Conservation (phyloP, 2,329 filamentous ascomycete species). For the Neonectria ditissima region DNA sequence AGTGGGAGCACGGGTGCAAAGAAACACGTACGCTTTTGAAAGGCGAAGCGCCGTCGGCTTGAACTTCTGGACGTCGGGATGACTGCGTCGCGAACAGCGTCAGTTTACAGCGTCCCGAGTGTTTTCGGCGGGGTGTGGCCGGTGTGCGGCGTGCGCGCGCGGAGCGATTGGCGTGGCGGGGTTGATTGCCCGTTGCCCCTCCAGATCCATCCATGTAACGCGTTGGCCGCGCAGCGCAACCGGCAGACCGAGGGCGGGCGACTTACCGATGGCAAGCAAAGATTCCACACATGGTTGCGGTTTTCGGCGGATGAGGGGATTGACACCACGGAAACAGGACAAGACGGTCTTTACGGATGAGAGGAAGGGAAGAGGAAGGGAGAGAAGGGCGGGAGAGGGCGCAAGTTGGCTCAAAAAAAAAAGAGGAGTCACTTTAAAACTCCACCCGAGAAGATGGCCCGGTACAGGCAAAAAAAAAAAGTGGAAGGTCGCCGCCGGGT, state of each 20-base stretch:
- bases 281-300: conserved; percentile 89
- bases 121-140: conserved; percentile 47
- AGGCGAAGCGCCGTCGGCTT: conserved; percentile 94
- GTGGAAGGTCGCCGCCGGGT: conserved; percentile 39
- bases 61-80: conserved; percentile 95
- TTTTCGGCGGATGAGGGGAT: conserved; percentile 23
- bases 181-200: conserved; percentile 26
- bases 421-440: conserved; percentile 33
- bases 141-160: not conserved
- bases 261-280: conserved; percentile 93
- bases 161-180: conserved; percentile 21
- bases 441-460: conserved; percentile 29
- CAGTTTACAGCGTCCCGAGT: conserved; percentile 17
- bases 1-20: not conserved
- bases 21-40: conserved; percentile 82
- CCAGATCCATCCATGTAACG: conserved; percentile 42
- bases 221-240: conserved; percentile 12
- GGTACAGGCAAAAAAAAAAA: conserved; percentile 37
- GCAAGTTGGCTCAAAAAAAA: conserved; percentile 19
- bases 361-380: conserved; percentile 26
- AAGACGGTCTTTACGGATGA: conserved; percentile 16
- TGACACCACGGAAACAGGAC: conserved; percentile 11
- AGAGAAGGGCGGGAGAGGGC: conserved; percentile 27
- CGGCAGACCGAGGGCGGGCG: conserved; percentile 1
- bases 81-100: conserved; percentile 59